phyloP scores from a whole-genome alignment of 2,329 filamentous ascomycete species.

The Talaromyces sp. region DNA sequence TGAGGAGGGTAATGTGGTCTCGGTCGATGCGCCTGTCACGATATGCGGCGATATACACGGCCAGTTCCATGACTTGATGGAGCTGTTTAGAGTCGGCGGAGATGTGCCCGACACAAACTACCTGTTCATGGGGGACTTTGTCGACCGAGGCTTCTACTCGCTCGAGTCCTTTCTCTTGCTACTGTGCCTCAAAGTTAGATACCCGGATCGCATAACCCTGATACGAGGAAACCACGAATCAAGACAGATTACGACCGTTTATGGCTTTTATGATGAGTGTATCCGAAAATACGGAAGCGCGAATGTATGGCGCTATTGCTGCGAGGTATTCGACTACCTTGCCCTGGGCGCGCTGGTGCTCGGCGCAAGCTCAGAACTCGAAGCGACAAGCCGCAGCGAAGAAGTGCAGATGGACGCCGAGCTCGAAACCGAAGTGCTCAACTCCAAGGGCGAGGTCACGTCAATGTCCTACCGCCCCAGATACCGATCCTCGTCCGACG shows the following conservation, averaged over 20 bases:
- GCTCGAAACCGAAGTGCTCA: slow-evolving; percentile 88
- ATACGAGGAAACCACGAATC: slow-evolving; percentile 96
- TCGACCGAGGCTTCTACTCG: slow-evolving; percentile 96
- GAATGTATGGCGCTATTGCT: slow-evolving; percentile 96
- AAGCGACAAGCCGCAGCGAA: slow-evolving; percentile 51
- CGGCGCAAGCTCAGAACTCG: slow-evolving; percentile 66
- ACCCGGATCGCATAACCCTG: slow-evolving; percentile 93
- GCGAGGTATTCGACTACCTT: slow-evolving; percentile 96
- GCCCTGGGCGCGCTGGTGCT: slow-evolving; percentile 84
- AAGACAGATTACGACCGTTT: slow-evolving; percentile 92
- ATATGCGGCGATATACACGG: slow-evolving; percentile 97
- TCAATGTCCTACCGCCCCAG: slow-evolving; percentile 43
- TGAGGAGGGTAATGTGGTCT: slow-evolving; percentile 95
- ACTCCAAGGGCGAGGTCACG: slow-evolving; percentile 74
- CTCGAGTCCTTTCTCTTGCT: slow-evolving; percentile 95
- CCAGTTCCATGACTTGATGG: slow-evolving; percentile 96
- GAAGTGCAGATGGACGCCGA: slow-evolving; percentile 60
- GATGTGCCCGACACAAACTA: slow-evolving; percentile 95
- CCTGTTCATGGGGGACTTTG: slow-evolving; percentile 97
- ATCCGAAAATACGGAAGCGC: slow-evolving; percentile 92
- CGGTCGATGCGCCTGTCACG: slow-evolving; percentile 89
- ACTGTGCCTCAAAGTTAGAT: slow-evolving; percentile 92
- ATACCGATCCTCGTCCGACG: slow-evolving; percentile 26
- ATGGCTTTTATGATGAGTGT: slow-evolving; percentile 98
- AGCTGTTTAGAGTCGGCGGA: slow-evolving; percentile 87